Evolutionary conservation across 192 early-diverging fungal genomes (phyloP), one percentile per base, ranked within the genome.

Genomic region (Paraglomus brasilianum): DNA sequence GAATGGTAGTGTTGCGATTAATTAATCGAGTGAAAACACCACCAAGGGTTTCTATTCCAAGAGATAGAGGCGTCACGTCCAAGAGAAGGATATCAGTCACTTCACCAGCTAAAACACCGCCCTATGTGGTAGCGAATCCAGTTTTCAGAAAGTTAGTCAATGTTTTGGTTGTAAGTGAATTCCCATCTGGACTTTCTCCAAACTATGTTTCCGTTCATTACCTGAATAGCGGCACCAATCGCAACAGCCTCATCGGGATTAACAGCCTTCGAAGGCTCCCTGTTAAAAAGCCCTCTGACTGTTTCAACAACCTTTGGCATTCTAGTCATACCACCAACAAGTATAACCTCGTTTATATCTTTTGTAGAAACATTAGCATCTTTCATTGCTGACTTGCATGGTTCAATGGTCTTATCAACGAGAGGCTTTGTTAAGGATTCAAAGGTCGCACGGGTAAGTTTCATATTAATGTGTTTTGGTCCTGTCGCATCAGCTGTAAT

Each of bases 161-260:
- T 15, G 14, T 36, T 39, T 22, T 38, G 13, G 19, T 7, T 10
- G 55, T 53, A 8, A 53, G 10, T 19, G 9, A 49, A 11, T 53
- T 24, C 17, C 8, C 15, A 30, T 30, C 30, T 30, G 30, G 3
- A 30, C 30, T 30, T 30, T 40, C 14, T 41, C 17, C 22, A 9
- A 11, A 42, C 6, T 22, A 8, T 48, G 13, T 67, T n/a, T n/a
- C n/a, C n/a, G n/a, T n/a, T n/a, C n/a, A n/a, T n/a, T 67, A 67
- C 66, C 80, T 98, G 96, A 74, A 98, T 91, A 65, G 96, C 94
- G 49, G 96, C 96, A 75, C 96, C 95, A 74, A 97, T 93, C 53
- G 96, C 95, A 30, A 97, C 96, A 66, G 96, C 96, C 77, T 98
- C 96, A 73, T 98, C 96, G 19, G 96, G 96, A 86, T 98, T 98